Percentiles rank a stretch among this genome's conserved stretches.
These are phyloP conservation scores for Asterionellopsis glacialis DNA, from an alignment of 108 stramenopile species.

Conservation along the genomic window DNA sequence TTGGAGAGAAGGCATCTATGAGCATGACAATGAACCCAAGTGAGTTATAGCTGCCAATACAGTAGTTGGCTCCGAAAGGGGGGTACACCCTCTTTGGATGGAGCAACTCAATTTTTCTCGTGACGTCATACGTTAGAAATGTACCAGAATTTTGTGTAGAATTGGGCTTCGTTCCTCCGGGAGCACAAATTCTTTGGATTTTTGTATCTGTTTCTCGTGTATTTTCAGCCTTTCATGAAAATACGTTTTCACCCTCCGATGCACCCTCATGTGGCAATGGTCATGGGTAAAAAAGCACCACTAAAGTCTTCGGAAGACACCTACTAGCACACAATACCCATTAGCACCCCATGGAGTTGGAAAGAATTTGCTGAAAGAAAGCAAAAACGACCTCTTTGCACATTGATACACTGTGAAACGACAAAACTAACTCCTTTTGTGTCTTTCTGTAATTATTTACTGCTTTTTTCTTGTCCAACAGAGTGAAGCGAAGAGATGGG, in stretches of 20 bases:
- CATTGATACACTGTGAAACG: background rate
- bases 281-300: too few species aligned
- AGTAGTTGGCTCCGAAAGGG: too few species aligned
- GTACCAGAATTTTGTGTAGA: background rate
- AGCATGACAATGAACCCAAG: constrained; percentile 92
- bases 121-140: background rate
- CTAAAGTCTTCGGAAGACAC: too few species aligned
- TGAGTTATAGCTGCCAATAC: constrained; percentile 27
- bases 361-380: background rate
- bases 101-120: background rate
- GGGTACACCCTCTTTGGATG: too few species aligned
- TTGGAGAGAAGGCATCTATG: constrained; percentile 85
- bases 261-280: background rate
- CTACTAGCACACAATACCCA: too few species aligned
- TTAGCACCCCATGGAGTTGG: too few species aligned
- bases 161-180: background rate
- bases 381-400: background rate
- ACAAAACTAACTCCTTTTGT: background rate
- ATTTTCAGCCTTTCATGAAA: too few species aligned
- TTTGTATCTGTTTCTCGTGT: too few species aligned
- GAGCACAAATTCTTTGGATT: too few species aligned
- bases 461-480: constrained; percentile 10
- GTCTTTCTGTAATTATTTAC: background rate
- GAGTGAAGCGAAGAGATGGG: constrained; percentile 91
- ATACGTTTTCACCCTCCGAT: background rate